Percentiles rank a stretch among this genome's conserved stretches.
Evolutionary conservation across 805 yeast genomes (phyloP).

Genomic region (Starmerella kuoi): DNA sequence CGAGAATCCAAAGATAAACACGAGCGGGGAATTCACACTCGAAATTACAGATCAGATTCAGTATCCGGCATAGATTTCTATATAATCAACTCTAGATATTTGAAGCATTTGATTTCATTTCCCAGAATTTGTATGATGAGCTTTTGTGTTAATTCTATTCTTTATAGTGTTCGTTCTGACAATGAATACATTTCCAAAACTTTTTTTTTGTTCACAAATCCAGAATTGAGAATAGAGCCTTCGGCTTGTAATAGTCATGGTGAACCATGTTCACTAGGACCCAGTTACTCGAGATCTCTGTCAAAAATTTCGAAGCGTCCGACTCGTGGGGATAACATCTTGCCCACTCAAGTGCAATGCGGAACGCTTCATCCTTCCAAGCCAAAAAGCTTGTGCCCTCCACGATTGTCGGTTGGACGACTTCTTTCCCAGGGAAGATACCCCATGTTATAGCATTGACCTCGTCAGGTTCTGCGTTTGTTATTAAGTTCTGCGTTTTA

Average conservation of each 20-base stretch:
- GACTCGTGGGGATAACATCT: constrained; percentile 26
- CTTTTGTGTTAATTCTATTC: too few relatives aligned
- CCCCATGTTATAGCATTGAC: constrained; percentile 99
- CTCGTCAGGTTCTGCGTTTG: constrained; percentile 63
- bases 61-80: too few relatives aligned
- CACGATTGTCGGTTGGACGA: constrained; percentile 90
- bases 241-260: constrained; percentile 46
- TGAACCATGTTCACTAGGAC: constrained; percentile 80
- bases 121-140: too few relatives aligned
- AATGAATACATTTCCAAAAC: too few relatives aligned
- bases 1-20: too few relatives aligned
- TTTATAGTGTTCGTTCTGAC: too few relatives aligned
- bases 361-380: constrained; percentile 92
- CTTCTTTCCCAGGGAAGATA: constrained; percentile 89
- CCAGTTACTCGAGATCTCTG: constrained; percentile 43
- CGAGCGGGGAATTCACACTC: too few relatives aligned
- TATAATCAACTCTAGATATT: too few relatives aligned
- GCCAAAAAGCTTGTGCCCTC: constrained; percentile 86
- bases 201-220: too few relatives aligned
- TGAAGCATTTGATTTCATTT: too few relatives aligned
- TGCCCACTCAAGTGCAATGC: constrained; percentile 72
- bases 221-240: constrained; percentile 10
- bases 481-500: constrained; percentile 39
- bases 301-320: constrained; percentile 34
- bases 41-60: too few relatives aligned